Evolutionary conservation across 176 grass and related monocot species (phyloP), one percentile per base, ranked within the genome.

Genomic region (Eleusine coracana): DNA sequence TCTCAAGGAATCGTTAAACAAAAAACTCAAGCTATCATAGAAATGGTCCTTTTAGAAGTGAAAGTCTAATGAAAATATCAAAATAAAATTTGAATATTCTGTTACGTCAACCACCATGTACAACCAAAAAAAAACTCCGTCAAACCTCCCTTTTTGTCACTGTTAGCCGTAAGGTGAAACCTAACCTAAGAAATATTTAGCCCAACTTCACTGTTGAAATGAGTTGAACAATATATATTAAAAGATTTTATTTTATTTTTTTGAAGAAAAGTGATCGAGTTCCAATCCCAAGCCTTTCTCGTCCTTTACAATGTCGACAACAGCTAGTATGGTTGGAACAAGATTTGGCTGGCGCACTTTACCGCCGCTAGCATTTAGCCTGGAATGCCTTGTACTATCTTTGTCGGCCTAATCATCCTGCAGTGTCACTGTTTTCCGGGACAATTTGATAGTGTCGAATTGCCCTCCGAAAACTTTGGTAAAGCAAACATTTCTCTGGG

Each of bases 381-480:
- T 37, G 16, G 13, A 9, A 45, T 52, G 7, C 70, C 25, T 46
- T 65, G 71, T 60, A 42, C 80, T 28, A 66, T 50, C 36, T 83
- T 80, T 75, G 23, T 80, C 52, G 10, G n/a, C 71, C 36, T 3
- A 62, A 89, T 89, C 71, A 85, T 89, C 56, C 54, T 55, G 65
- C 65, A 66, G 6, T 5, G 14, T 37, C 64, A 49, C 21, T 76
- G 55, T 77, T 81, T 85, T 85, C 71, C 1, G 5, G 18, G 77
- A 66, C 77, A 81, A 29, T 56, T 77, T 85, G 71, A 85, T 89
- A 9, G 70, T 75, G 81, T 15, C 64, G 58, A 68, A 68, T 75
- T 63, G 65, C 46, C 87, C 66, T 77, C 77, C 66, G 71, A 82
- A 74, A 64, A 42, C 77, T 82, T 81, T 71, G 72, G 72, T n/a